phyloP scores from a whole-genome alignment of 768 basidiomycete genomes.

The Phaffia australis region DNA sequence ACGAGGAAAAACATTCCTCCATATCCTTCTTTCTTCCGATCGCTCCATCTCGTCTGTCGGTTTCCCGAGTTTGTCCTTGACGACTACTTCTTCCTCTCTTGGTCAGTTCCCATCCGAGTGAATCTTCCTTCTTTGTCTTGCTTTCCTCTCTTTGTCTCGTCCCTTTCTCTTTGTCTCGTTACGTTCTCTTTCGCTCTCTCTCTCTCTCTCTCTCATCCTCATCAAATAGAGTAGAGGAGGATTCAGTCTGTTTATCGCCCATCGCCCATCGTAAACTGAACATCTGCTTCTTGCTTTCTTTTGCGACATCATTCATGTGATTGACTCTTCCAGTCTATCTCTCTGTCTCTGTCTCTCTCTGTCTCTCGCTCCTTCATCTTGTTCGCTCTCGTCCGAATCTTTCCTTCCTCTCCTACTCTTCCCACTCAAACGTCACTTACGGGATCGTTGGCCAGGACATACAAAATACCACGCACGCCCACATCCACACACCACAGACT shows the following conservation, averaged over 20 bases:
- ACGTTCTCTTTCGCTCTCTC: neutral
- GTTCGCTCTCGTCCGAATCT: neutral
- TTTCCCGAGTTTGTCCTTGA: no score
- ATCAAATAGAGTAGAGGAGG: neutral
- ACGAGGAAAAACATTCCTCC: neutral
- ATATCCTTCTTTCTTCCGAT: neutral
- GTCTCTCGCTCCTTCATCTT: neutral
- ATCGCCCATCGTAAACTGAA: no score
- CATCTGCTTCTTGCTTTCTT: no score
- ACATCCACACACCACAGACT: no score
- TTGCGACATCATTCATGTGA: no score
- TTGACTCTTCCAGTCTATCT: neutral
- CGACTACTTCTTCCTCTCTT: neutral
- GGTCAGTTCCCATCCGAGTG: neutral
- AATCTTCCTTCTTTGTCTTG: neutral
- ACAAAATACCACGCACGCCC: no score
- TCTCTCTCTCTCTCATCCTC: neutral
- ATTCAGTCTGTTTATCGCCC: no score
- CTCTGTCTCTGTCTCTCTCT: neutral
- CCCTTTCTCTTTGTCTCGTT: neutral
- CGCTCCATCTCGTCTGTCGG: neutral
- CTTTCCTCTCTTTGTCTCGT: constrained; percentile 1
- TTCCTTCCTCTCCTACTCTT: no score
- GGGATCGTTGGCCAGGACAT: no score
- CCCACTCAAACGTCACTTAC: no score